phyloP scores from a whole-genome alignment of 148 eudicot species.

The Cornus controversa region DNA sequence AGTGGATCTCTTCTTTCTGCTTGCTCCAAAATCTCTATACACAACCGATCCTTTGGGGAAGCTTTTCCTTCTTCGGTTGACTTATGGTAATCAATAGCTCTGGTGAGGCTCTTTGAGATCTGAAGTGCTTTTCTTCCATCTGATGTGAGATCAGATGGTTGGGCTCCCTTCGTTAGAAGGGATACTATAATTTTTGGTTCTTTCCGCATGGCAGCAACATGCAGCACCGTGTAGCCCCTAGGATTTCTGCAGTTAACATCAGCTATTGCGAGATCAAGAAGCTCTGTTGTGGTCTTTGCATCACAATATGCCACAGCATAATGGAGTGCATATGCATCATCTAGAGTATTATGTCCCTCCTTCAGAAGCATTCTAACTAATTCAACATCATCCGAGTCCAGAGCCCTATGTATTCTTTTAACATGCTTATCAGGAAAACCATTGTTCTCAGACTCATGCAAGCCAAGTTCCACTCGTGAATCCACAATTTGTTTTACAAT shows the following conservation, averaged over 20 bases:
- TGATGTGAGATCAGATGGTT: constrained; percentile 61
- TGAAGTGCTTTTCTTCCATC: constrained; percentile 86
- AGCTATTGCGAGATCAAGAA: constrained; percentile 79
- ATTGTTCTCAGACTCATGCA: constrained; percentile 37
- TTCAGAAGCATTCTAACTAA: constrained; percentile 72
- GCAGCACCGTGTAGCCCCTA: constrained; percentile 75
- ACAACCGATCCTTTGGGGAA: constrained; percentile 72
- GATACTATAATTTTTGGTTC: constrained; percentile 90
- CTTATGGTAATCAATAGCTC: constrained; percentile 47
- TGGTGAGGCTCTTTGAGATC: constrained; percentile 78
- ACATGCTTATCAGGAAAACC: constrained; percentile 74
- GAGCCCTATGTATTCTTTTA: constrained; percentile 81
- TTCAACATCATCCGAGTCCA: constrained; percentile 92
- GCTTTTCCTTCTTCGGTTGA: constrained; percentile 62
- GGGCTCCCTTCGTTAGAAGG: constrained; percentile 88
- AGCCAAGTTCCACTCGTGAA: constrained; percentile 52
- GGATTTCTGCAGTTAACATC: constrained; percentile 62
- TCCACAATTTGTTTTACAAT: constrained; percentile 63
- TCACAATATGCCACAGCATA: constrained; percentile 90
- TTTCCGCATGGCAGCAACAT: constrained; percentile 87
- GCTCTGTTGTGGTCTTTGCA: constrained; percentile 65
- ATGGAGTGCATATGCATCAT: constrained; percentile 82
- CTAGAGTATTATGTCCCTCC: constrained; percentile 70
- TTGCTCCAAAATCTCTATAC: constrained; percentile 90
- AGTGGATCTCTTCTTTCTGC: constrained; percentile 74